Evolutionary conservation across 768 basidiomycete species (phyloP).

Genomic region (Leucosporidium creatinivorum): DNA sequence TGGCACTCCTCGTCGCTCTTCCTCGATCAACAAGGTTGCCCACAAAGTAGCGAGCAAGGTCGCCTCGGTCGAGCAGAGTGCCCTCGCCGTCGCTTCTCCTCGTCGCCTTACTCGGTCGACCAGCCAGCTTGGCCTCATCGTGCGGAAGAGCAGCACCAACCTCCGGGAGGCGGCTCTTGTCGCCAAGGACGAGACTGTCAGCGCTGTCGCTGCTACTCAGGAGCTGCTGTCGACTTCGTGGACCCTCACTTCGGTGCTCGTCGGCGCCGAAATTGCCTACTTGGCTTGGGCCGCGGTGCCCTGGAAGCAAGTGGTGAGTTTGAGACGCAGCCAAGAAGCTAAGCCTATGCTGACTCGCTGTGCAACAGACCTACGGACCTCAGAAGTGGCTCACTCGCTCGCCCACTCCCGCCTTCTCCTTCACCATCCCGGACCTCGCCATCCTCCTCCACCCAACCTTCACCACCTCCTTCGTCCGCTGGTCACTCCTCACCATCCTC

Average conservation of each 20-base stretch:
- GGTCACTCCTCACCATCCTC: constrained; percentile 6
- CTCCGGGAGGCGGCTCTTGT: not conserved
- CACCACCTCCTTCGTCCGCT: constrained; percentile 11
- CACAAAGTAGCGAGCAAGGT: not conserved
- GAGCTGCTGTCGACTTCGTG: constrained; percentile 10
- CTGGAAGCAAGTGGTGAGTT: constrained; percentile 19
- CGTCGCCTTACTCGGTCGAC: not conserved
- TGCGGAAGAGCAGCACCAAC: not conserved
- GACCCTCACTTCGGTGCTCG: constrained; percentile 11
- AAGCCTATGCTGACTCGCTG: not conserved
- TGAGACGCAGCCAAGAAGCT: no score
- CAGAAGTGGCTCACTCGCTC: constrained; percentile 12
- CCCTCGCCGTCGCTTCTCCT: not conserved
- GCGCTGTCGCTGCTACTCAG: constrained; percentile 15
- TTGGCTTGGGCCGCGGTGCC: constrained; percentile 17
- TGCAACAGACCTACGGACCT: constrained; percentile 16
- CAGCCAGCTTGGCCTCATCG: not conserved
- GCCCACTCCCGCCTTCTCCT: not conserved
- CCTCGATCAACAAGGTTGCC: not conserved
- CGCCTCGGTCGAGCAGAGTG: not conserved
- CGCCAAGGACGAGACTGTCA: not conserved
- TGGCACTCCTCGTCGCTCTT: no score
- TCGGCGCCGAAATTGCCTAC: constrained; percentile 14
- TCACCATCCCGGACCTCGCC: constrained; percentile 17
- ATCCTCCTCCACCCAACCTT: constrained; percentile 25